A percentile compares a stretch with the other conserved stretches of the same genome.
phyloP scores from a whole-genome alignment of 2,329 filamentous ascomycete species.

The Fusarium transvaalense region DNA sequence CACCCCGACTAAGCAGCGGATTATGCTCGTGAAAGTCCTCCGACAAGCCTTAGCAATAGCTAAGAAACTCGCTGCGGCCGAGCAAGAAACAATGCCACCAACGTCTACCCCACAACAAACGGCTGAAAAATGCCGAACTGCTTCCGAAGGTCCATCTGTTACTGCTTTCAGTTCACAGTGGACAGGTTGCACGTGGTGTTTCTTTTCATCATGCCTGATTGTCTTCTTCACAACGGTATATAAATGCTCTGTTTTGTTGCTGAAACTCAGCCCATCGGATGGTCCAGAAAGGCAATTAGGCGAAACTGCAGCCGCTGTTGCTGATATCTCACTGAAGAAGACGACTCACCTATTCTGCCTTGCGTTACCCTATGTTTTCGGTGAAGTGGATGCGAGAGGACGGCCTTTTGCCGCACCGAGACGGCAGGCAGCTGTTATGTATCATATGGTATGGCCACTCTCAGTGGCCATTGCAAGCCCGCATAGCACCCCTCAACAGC shows the following conservation, averaged over 20 bases:
- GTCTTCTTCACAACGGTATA: slow-evolving; percentile 15
- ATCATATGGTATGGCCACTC: slow-evolving; percentile 32
- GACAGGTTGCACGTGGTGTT: slow-evolving; percentile 22
- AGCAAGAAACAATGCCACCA: slow-evolving; percentile 5
- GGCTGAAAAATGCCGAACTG: not conserved
- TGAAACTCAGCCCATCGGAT: rapidly evolving
- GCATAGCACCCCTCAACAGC: slow-evolving; percentile 3
- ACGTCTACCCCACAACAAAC: not conserved
- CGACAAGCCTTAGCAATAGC: slow-evolving; percentile 13
- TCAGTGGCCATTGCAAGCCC: slow-evolving; percentile 9
- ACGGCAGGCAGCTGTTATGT: slow-evolving; percentile 23
- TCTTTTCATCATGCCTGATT: slow-evolving; percentile 5
- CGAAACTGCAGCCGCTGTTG: not conserved
- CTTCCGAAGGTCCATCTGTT: not conserved
- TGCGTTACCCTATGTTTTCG: slow-evolving; percentile 20
- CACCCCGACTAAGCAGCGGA: not conserved
- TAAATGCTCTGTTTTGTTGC: not conserved
- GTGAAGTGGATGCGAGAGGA: slow-evolving; percentile 18
- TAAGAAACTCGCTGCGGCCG: not conserved
- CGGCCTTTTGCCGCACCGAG: not conserved
- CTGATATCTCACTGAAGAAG: slow-evolving; percentile 7
- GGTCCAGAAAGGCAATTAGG: not conserved
- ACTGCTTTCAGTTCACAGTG: slow-evolving; percentile 12
- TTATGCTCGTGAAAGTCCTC: slow-evolving; percentile 6
- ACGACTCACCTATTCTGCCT: not conserved